Evolutionary conservation across 768 basidiomycete species (phyloP).

Genomic region (Scleroderma citrinum): DNA sequence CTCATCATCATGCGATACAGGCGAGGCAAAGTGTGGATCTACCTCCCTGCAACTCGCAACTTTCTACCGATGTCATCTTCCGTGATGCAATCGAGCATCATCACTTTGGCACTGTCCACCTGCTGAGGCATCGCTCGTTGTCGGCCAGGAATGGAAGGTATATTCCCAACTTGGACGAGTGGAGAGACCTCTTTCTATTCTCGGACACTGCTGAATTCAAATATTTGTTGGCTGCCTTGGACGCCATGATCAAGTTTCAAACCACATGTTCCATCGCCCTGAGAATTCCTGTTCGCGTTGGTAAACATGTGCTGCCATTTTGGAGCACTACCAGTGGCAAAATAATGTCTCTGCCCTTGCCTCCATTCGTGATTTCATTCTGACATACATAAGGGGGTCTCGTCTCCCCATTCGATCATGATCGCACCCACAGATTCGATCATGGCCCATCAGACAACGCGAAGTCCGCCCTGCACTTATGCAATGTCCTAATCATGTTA

Average conservation of each 20-base stretch:
- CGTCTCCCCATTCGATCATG: not conserved
- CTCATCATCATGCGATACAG: constrained; percentile 7
- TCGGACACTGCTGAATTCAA: no score
- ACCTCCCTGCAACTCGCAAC: constrained; percentile 57
- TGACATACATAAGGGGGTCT: no score
- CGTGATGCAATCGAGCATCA: constrained; percentile 36
- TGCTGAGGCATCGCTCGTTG: constrained; percentile 39
- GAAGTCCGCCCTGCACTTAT: not conserved
- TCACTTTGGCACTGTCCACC: constrained; percentile 42
- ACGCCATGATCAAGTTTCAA: not conserved
- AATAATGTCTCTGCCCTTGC: no score
- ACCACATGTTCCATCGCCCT: not conserved
- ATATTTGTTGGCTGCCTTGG: no score
- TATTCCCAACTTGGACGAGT: not conserved
- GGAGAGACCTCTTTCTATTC: no score
- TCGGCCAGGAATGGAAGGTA: not conserved
- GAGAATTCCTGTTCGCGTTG: no score
- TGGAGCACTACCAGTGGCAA: no score
- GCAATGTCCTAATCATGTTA: no score
- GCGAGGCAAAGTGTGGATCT: constrained; percentile 18
- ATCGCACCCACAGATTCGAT: not conserved
- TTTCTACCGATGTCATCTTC: constrained; percentile 42
- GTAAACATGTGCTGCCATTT: no score
- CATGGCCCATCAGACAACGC: not conserved
- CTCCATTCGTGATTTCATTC: not conserved